phyloP scores from a whole-genome alignment of 2,329 filamentous ascomycete genomes.

The Ophiocordyceps unilateralis region DNA sequence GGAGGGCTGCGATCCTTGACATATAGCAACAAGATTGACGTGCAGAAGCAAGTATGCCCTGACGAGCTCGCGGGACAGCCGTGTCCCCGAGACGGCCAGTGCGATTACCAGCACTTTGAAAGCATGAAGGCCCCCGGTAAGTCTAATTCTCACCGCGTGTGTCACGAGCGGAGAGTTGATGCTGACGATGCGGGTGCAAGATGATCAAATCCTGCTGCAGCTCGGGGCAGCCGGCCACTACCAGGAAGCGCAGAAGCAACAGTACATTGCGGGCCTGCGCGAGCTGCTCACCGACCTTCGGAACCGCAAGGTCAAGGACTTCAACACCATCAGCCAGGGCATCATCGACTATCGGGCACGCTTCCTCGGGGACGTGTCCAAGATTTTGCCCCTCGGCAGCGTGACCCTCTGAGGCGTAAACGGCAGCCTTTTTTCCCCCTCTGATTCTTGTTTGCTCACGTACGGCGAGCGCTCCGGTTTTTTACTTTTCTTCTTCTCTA shows the following conservation, averaged over 20 bases:
- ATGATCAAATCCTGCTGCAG: slow-evolving; percentile 56
- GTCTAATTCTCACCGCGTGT: no score
- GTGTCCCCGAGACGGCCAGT: slow-evolving; percentile 55
- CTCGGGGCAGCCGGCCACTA: slow-evolving; percentile 51
- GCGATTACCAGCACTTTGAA: slow-evolving; percentile 62
- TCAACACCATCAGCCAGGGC: slow-evolving; percentile 45
- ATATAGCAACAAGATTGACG: slow-evolving; percentile 81
- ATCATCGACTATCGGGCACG: slow-evolving; percentile 50
- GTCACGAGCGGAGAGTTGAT: slow-evolving; percentile 12
- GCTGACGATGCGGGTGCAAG: slow-evolving; percentile 35
- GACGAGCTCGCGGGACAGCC: slow-evolving; percentile 52
- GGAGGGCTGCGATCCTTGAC: slow-evolving; percentile 79
- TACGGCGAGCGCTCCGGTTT: neutral
- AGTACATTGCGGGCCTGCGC: slow-evolving; percentile 45
- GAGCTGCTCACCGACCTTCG: slow-evolving; percentile 43
- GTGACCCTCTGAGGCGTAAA: slow-evolving; percentile 10
- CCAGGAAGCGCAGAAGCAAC: slow-evolving; percentile 39
- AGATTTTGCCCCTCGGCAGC: slow-evolving; percentile 40
- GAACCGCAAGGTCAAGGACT: slow-evolving; percentile 43
- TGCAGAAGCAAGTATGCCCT: slow-evolving; percentile 55
- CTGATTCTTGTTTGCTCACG: neutral
- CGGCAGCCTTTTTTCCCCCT: neutral
- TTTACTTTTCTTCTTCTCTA: no score
- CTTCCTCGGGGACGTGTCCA: slow-evolving; percentile 46
- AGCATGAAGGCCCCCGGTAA: slow-evolving; percentile 21